These are phyloP conservation scores for Xylaria sp. DNA, from an alignment of 2,329 filamentous ascomycete genomes.

Conservation along the genomic window DNA sequence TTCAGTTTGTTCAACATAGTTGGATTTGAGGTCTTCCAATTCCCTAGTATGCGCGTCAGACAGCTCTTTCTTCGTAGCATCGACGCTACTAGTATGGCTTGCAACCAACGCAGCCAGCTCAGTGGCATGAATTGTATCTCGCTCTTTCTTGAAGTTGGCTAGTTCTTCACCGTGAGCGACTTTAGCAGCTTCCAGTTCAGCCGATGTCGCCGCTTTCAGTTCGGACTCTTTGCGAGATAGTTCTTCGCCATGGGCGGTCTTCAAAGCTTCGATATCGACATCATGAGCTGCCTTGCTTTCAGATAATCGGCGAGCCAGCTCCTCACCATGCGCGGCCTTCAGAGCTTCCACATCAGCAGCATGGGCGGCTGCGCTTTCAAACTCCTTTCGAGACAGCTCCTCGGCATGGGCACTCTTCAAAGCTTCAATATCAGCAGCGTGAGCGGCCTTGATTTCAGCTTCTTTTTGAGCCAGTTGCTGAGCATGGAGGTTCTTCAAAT, in stretches of 20 bases:
- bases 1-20: constrained; percentile 42
- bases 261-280: constrained; percentile 42
- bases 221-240: constrained; percentile 28
- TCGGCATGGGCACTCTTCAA: constrained; percentile 27
- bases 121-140: constrained; percentile 41
- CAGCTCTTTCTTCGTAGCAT: constrained; percentile 41
- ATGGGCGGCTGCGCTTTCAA: constrained; percentile 25
- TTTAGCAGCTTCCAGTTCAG: constrained; percentile 41
- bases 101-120: constrained; percentile 44
- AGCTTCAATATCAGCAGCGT: constrained; percentile 34
- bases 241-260: constrained; percentile 36
- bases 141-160: constrained; percentile 39
- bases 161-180: constrained; percentile 44
- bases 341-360: constrained; percentile 43
- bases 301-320: constrained; percentile 29
- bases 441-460: constrained; percentile 37
- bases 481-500: constrained; percentile 40
- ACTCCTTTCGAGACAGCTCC: constrained; percentile 27
- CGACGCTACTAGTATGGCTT: constrained; percentile 39
- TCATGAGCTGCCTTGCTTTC: constrained; percentile 33
- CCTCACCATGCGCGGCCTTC: constrained; percentile 37
- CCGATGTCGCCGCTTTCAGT: constrained; percentile 25
- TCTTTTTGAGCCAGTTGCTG: constrained; percentile 38
- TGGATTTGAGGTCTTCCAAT: constrained; percentile 42
- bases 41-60: constrained; percentile 41